These are phyloP conservation scores for Globisporangium alternatum DNA, from an alignment of 352 stramenopile genomes.

Conservation along the genomic window DNA sequence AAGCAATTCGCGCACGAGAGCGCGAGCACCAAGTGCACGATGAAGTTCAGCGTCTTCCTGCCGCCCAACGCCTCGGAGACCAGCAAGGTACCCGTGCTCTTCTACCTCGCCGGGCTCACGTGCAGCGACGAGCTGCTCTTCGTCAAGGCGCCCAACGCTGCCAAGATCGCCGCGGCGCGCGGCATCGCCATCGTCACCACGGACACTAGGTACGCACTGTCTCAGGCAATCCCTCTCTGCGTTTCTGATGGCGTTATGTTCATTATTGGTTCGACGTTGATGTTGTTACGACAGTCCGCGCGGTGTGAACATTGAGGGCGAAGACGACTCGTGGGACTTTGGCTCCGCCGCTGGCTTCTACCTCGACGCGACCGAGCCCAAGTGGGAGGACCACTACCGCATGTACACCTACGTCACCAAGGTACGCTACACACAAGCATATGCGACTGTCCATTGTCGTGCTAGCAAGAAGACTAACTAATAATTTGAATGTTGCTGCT, in stretches of 20 bases:
- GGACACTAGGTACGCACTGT: slow-evolving; percentile 81
- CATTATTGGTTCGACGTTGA: not conserved
- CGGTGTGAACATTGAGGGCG: slow-evolving; percentile 86
- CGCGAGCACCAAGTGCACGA: slow-evolving; percentile 74
- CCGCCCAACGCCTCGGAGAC: slow-evolving; percentile 57
- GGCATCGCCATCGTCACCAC: slow-evolving; percentile 94
- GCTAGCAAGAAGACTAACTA: not conserved
- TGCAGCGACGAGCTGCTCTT: slow-evolving; percentile 96
- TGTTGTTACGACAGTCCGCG: slow-evolving; percentile 67
- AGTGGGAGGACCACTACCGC: slow-evolving; percentile 93
- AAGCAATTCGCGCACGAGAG: slow-evolving; percentile 88
- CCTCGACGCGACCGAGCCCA: slow-evolving; percentile 93
- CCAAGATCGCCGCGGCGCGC: slow-evolving; percentile 85
- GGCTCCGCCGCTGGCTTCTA: slow-evolving; percentile 97
- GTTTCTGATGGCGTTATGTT: not conserved
- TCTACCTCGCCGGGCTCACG: slow-evolving; percentile 96
- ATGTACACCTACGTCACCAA: slow-evolving; percentile 98
- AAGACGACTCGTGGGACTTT: slow-evolving; percentile 97
- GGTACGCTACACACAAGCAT: slow-evolving; percentile 11
- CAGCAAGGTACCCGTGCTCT: slow-evolving; percentile 86
- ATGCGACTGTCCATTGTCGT: not conserved
- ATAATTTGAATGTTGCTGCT: not conserved
- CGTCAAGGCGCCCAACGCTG: slow-evolving; percentile 92
- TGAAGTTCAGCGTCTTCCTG: slow-evolving; percentile 92
- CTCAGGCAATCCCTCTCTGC: not conserved